Base-by-base conservation (phyloP, 192 early-diverging fungal species). In the Linnemannia elongata region DNA sequence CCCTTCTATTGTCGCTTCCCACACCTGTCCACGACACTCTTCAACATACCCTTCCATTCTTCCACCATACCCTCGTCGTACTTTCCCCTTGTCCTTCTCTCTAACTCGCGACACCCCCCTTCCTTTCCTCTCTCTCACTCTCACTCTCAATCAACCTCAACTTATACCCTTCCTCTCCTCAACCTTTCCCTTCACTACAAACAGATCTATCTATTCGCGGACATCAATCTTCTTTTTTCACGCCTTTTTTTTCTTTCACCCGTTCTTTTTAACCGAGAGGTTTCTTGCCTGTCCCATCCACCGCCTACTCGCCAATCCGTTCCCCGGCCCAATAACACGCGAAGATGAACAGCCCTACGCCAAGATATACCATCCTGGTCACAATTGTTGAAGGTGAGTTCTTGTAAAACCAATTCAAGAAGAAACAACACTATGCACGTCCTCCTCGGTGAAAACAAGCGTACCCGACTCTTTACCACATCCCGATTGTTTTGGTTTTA, bases 331-430 rank as follows among this genome's bases (percentile, higher is more conserved):
- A 60, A 24, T 49, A 63, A 36, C 71, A 30, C 69, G 60, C 60
- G 69, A 75, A 68, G 54, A 82, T 76, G 75, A 76, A 33, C 44
- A 82, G 81, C 36, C 81, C 81, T 0, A 77, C 81, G 52, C 83
- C 88, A 69, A 77, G 83, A 79, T 89, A 82, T 77, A 89, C 88
- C 38, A 82, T 89, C 72, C 68, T 89, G 52, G 88, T 89, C 24
- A 89, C 88, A 66, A 75, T 89, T 35, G 79, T 89, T 39, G 83
- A 86, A 45, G 88, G 88, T 85, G 45, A 76, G 82, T 76, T 38
- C 6, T 5, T 33, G 36, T 44, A 20, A 33, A 60, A 42, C n/a
- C n/a, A 57, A 47, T n/a, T 24, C 27, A 52, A 44, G 18, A 20
- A 77, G 38, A 35, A 39, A 47, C 36, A 55, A 52, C n/a, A 54